Evolutionary conservation across 169 alveolate species (phyloP).

Genomic region (Besnoitia besnoiti): DNA sequence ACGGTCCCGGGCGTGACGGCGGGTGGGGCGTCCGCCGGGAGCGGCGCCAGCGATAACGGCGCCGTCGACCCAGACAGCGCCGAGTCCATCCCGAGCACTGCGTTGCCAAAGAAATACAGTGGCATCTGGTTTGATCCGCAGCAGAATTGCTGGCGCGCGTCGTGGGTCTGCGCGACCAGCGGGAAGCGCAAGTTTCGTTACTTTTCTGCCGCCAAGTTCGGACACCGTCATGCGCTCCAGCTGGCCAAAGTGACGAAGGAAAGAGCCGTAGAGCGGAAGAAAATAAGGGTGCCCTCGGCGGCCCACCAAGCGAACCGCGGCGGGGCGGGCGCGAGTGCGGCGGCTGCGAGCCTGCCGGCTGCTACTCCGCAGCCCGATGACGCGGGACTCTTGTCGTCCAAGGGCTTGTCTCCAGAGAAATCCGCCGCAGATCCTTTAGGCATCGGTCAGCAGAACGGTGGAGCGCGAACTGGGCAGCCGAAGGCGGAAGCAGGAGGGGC

Average conservation of each 20-base stretch:
- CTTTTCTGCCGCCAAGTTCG: conserved; percentile 57
- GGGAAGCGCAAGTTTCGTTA: conserved; percentile 57
- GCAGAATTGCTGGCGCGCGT: conserved; percentile 68
- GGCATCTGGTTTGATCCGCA: conserved; percentile 64
- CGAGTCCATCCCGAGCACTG: not conserved
- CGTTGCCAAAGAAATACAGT: conserved; percentile 35
- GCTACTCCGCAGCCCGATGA: not conserved
- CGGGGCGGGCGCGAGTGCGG: not conserved
- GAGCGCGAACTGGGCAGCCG: no score
- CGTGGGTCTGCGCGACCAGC: conserved; percentile 61
- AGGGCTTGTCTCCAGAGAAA: not conserved
- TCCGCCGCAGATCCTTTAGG: not conserved
- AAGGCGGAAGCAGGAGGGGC: no score
- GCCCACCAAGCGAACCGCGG: conserved; percentile 25
- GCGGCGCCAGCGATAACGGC: not conserved
- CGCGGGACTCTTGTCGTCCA: not conserved
- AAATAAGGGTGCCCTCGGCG: not conserved
- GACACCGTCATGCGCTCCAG: conserved; percentile 45
- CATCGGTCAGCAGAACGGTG: not conserved
- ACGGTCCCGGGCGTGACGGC: not conserved
- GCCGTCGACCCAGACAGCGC: not conserved
- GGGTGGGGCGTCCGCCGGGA: not conserved
- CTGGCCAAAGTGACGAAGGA: conserved; percentile 52
- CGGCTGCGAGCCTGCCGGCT: not conserved
- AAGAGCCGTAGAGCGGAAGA: conserved; percentile 46